Percentiles rank a stretch among this genome's conserved stretches.
These are phyloP conservation scores for Saccharomycopsis sp. DNA, from an alignment of 805 yeast genomes.

Conservation along the genomic window DNA sequence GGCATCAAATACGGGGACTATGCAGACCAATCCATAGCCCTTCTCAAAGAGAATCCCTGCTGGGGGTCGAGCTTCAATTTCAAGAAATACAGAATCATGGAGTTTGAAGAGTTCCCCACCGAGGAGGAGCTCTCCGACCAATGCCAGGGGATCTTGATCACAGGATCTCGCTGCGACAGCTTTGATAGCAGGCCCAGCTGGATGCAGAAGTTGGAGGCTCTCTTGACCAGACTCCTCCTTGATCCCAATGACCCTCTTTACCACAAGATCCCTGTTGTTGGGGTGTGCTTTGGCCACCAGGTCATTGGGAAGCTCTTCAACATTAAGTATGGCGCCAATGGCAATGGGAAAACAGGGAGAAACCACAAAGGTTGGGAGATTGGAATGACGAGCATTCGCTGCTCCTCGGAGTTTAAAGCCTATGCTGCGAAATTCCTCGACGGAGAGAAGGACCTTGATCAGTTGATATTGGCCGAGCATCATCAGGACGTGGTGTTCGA, in stretches of 20 bases:
- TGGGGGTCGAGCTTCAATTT: slow-evolving; percentile 24
- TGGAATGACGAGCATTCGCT: slow-evolving; percentile 43
- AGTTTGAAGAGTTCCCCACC: slow-evolving; percentile 24
- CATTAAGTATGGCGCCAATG: neutral
- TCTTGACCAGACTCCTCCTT: slow-evolving; percentile 26
- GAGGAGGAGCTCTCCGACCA: slow-evolving; percentile 18
- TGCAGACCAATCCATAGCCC: slow-evolving; percentile 37
- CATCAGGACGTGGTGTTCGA: slow-evolving; percentile 50
- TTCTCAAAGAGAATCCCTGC: slow-evolving; percentile 26
- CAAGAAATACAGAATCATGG: slow-evolving; percentile 33
- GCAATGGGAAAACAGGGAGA: slow-evolving; percentile 32
- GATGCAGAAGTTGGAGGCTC: slow-evolving; percentile 33
- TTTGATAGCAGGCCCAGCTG: slow-evolving; percentile 32
- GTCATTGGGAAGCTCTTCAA: slow-evolving; percentile 53
- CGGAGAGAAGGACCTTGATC: neutral
- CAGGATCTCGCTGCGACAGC: slow-evolving; percentile 42
- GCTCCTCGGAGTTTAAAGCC: slow-evolving; percentile 33
- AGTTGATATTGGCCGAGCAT: slow-evolving; percentile 33
- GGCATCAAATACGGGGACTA: slow-evolving; percentile 38
- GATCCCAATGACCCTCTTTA: slow-evolving; percentile 16
- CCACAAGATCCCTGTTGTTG: slow-evolving; percentile 42
- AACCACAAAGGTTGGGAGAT: slow-evolving; percentile 67
- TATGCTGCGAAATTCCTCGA: slow-evolving; percentile 21
- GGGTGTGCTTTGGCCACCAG: slow-evolving; percentile 88
- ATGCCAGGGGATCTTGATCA: slow-evolving; percentile 34